Percentiles rank a stretch among this genome's conserved stretches.
Conservation (phyloP, 2,329 filamentous ascomycete genomes). For the Fonsecaea pedrosoi region DNA sequence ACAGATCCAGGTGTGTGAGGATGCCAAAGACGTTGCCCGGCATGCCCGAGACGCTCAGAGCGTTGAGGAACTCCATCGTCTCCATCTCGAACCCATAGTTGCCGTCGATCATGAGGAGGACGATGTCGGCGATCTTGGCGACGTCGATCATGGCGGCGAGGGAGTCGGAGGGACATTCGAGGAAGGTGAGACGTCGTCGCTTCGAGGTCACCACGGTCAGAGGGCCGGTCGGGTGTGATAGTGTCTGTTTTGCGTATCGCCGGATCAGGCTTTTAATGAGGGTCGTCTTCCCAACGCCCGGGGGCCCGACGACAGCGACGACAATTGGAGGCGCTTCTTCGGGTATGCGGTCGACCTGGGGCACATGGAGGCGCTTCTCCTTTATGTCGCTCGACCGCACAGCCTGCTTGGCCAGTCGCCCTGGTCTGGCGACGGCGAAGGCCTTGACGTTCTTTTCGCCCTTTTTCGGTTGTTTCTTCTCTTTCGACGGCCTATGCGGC, state of each 20-base stretch:
- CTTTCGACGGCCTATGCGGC: conserved; percentile 84
- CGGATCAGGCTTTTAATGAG: conserved; percentile 92
- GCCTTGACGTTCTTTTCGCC: conserved; percentile 84
- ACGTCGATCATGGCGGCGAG: conserved; percentile 96
- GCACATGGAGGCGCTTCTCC: conserved; percentile 95
- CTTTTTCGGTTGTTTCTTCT: conserved; percentile 78
- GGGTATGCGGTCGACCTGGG: conserved; percentile 91
- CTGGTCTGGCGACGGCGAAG: conserved; percentile 82
- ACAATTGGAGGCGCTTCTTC: conserved; percentile 94
- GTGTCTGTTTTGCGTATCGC: conserved; percentile 92
- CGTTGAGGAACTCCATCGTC: conserved; percentile 98
- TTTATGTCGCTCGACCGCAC: conserved; percentile 65
- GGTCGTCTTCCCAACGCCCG: conserved; percentile 94
- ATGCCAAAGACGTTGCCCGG: conserved; percentile 98
- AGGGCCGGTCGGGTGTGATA: conserved; percentile 86
- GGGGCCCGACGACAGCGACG: conserved; percentile 91
- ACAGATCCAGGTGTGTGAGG: conserved; percentile 92
- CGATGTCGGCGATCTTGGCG: conserved; percentile 96
- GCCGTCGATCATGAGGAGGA: conserved; percentile 96
- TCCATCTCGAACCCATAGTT: conserved; percentile 99
- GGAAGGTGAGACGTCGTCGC: conserved; percentile 88
- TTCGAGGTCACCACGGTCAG: conserved; percentile 97
- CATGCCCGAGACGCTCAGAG: conserved; percentile 93
- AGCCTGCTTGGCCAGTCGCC: conserved; percentile 74
- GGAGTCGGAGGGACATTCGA: conserved; percentile 94